phyloP scores from a whole-genome alignment of 2,329 filamentous ascomycete species.

The Escovopsis sp. region DNA sequence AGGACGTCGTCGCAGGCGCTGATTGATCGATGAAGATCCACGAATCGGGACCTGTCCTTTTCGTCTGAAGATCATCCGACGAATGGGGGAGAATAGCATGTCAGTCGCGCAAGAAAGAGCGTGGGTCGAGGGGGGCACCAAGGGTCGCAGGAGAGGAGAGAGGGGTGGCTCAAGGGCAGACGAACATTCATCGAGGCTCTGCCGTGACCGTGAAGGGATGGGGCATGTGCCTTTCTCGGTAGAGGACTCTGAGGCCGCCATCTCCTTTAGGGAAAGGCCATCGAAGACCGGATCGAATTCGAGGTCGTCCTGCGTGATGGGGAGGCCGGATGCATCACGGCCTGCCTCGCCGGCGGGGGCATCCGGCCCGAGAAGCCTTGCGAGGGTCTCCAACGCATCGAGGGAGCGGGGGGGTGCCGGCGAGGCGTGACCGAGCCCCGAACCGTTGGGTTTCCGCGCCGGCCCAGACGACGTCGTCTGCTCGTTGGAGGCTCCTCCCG shows the following conservation, averaged over 20 bases:
- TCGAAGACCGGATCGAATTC: conserved; percentile 63
- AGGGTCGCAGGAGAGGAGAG: too few species aligned
- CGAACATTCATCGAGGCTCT: conserved; percentile 61
- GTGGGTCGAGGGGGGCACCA: too few species aligned
- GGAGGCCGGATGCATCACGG: not conserved
- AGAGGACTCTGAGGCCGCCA: conserved; percentile 33
- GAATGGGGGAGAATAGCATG: too few species aligned
- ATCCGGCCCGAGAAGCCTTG: conserved; percentile 24
- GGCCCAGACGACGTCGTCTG: conserved; percentile 50
- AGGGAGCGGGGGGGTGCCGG: conserved; percentile 33
- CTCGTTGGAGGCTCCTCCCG: conserved; percentile 56
- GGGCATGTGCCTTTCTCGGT: conserved; percentile 8
- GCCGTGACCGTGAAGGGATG: conserved; percentile 28
- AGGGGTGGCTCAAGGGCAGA: not conserved
- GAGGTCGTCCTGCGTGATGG: conserved; percentile 36
- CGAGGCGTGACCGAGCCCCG: conserved; percentile 45
- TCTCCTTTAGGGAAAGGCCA: conserved; percentile 59
- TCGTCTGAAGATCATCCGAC: conserved; percentile 45
- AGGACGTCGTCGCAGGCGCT: conserved; percentile 82
- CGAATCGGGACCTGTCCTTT: conserved; percentile 67
- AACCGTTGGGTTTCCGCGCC: conserved; percentile 50
- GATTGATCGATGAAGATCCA: conserved; percentile 83
- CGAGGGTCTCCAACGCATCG: conserved; percentile 58
- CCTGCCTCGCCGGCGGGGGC: conserved; percentile 5
- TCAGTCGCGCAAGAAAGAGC: not conserved